Evolutionary conservation across 352 stramenopile species (phyloP).

Genomic region (Phytophthora agathidicida): DNA sequence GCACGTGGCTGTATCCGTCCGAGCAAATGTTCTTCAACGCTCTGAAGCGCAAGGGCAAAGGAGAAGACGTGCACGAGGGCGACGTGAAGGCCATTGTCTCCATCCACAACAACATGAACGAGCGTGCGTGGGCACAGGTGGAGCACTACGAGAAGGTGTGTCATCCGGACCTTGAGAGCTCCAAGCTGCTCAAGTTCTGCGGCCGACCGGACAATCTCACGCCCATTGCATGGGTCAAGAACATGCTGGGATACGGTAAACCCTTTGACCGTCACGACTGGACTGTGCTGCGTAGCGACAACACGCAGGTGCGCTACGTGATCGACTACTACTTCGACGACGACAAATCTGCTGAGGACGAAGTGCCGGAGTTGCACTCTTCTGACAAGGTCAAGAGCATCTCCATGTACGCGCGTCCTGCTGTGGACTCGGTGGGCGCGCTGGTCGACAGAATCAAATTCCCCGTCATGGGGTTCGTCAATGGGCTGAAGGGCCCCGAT

Average conservation of each 20-base stretch:
- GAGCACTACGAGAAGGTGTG: slow-evolving; percentile 97
- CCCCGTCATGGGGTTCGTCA: slow-evolving; percentile 59
- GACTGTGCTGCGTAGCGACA: slow-evolving; percentile 93
- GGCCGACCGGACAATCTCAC: slow-evolving; percentile 96
- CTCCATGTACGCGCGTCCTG: slow-evolving; percentile 87
- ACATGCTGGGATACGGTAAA: slow-evolving; percentile 79
- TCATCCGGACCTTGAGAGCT: slow-evolving; percentile 65
- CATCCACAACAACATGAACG: slow-evolving; percentile 99
- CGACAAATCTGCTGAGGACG: slow-evolving; percentile 74
- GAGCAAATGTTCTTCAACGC: slow-evolving; percentile 99
- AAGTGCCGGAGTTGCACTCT: slow-evolving; percentile 87
- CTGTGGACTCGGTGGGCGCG: slow-evolving; percentile 73
- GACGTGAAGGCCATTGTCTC: slow-evolving; percentile 96
- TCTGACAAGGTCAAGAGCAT: slow-evolving; percentile 87
- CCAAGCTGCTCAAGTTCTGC: slow-evolving; percentile 97
- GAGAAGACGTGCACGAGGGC: slow-evolving; percentile 95
- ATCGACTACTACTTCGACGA: slow-evolving; percentile 99
- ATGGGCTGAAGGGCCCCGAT: slow-evolving; percentile 54
- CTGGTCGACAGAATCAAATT: slow-evolving; percentile 88
- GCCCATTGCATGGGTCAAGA: slow-evolving; percentile 95
- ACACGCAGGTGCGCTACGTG: slow-evolving; percentile 96
- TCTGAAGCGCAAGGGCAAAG: slow-evolving; percentile 97
- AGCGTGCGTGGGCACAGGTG: slow-evolving; percentile 97
- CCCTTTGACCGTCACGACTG: slow-evolving; percentile 99
- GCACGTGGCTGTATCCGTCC: slow-evolving; percentile 98